Percentiles rank a stretch among this genome's conserved stretches.
Evolutionary conservation across 2,329 filamentous ascomycete species (phyloP).

Genomic region (Coniochaeta sp.): DNA sequence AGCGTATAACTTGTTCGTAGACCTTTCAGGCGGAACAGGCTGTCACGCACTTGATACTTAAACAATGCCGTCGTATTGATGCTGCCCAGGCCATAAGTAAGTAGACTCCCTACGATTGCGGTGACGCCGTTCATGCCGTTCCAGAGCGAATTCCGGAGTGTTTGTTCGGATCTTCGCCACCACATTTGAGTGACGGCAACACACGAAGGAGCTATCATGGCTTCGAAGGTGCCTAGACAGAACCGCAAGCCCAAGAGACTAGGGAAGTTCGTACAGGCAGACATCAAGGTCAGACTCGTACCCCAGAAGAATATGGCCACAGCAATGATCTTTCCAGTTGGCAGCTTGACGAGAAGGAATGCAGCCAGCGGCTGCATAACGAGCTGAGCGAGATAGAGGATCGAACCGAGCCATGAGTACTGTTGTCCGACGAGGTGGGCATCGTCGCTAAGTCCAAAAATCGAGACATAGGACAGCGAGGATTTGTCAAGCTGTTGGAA

Average conservation of each 20-base stretch:
- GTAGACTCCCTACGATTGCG: conserved; percentile 46
- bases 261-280: conserved; percentile 38
- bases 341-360: conserved; percentile 42
- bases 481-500: conserved; percentile 50
- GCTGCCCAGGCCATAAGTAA: conserved; percentile 52
- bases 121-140: conserved; percentile 55
- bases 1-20: too few relatives aligned
- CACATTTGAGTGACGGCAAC: conserved; percentile 54
- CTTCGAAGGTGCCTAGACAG: conserved; percentile 29
- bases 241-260: conserved; percentile 37
- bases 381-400: conserved; percentile 54
- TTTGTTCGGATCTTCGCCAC: conserved; percentile 54
- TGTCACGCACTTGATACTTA: conserved; percentile 21
- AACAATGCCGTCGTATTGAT: conserved; percentile 37
- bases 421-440: conserved; percentile 37
- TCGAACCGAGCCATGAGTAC: conserved; percentile 53
- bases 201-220: conserved; percentile 40
- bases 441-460: conserved; percentile 40
- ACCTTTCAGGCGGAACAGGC: too few relatives aligned
- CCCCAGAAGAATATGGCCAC: conserved; percentile 49
- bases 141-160: conserved; percentile 48
- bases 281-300: conserved; percentile 39
- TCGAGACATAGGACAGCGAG: conserved; percentile 29
- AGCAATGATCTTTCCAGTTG: conserved; percentile 45
- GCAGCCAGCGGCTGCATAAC: conserved; percentile 50